Percentiles rank a stretch among this genome's conserved stretches.
These are phyloP conservation scores for Penicillium sp. DNA, from an alignment of 2,329 filamentous ascomycete species.

Conservation along the genomic window DNA sequence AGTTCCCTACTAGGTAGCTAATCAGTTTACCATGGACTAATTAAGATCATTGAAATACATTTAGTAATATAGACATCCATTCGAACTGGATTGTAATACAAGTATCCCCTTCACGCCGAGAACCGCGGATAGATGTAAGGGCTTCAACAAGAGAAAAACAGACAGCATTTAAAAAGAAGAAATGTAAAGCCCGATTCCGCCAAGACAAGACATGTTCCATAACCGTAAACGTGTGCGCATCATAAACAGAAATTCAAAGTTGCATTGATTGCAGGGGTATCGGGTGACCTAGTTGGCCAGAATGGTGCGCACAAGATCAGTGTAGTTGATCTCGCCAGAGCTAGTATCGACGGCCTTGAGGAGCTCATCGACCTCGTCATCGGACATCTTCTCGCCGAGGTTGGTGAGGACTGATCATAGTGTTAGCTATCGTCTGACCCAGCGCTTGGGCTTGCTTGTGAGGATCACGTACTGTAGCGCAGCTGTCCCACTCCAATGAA, in stretches of 20 bases:
- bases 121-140: not conserved
- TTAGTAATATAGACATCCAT: not conserved
- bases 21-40: not conserved
- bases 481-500: constrained; percentile 97
- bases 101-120: not conserved
- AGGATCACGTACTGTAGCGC: constrained; percentile 66
- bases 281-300: constrained; percentile 67
- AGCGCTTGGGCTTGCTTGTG: not conserved
- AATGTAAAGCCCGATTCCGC: not conserved
- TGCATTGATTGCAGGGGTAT: not conserved
- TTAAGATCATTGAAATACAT: not conserved
- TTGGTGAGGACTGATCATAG: constrained; percentile 75
- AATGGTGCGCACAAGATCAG: constrained; percentile 82
- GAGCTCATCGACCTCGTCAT: constrained; percentile 97
- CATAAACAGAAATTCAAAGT: not conserved
- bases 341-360: constrained; percentile 97
- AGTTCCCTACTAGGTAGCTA: not conserved
- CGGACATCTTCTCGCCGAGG: constrained; percentile 97
- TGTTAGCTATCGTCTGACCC: not conserved
- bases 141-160: not conserved
- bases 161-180: not conserved
- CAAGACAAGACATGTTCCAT: constrained; percentile 7
- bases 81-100: not conserved
- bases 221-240: constrained; percentile 3
- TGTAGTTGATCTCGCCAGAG: constrained; percentile 97